These are phyloP conservation scores for Talaromyces sp. DNA, from an alignment of 2,329 filamentous ascomycete species.

Conservation along the genomic window DNA sequence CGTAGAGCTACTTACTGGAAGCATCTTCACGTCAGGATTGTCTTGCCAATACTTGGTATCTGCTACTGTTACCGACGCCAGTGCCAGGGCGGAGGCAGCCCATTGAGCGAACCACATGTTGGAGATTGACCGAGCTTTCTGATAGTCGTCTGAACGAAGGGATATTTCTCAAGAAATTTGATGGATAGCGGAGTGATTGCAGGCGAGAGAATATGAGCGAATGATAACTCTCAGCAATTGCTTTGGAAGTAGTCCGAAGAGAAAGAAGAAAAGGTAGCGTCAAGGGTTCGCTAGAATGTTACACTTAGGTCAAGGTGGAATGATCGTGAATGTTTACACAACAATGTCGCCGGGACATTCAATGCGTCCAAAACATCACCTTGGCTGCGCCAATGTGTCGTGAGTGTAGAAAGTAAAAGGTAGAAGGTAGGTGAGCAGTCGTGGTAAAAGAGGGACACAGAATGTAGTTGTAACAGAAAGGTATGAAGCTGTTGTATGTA, in stretches of 20 bases:
- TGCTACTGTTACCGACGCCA: slow-evolving; percentile 20
- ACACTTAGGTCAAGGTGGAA: background rate
- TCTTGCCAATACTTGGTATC: slow-evolving; percentile 37
- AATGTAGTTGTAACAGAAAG: background rate
- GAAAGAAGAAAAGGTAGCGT: background rate
- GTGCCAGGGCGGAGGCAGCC: slow-evolving; percentile 29
- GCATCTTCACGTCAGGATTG: slow-evolving; percentile 58
- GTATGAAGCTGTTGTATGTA: background rate
- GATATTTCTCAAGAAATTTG: background rate
- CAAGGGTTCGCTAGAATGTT: background rate
- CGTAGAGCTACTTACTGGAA: slow-evolving; percentile 54
- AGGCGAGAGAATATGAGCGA: background rate
- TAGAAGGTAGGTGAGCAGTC: background rate
- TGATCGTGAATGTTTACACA: slow-evolving; percentile 2
- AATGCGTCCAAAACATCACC: slow-evolving; percentile 6
- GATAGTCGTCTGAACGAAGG: background rate
- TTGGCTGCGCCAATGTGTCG: background rate
- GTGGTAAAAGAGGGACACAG: background rate
- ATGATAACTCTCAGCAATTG: background rate
- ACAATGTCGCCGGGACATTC: slow-evolving; percentile 19
- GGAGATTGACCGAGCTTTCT: background rate
- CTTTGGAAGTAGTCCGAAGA: background rate
- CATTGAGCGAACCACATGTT: slow-evolving; percentile 16
- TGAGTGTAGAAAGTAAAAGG: background rate
- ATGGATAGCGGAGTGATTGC: background rate